Percentiles rank a stretch among this genome's conserved stretches.
Conservation (phyloP, 495 filamentous ascomycete species). For the Talaromyces stipitatus region DNA sequence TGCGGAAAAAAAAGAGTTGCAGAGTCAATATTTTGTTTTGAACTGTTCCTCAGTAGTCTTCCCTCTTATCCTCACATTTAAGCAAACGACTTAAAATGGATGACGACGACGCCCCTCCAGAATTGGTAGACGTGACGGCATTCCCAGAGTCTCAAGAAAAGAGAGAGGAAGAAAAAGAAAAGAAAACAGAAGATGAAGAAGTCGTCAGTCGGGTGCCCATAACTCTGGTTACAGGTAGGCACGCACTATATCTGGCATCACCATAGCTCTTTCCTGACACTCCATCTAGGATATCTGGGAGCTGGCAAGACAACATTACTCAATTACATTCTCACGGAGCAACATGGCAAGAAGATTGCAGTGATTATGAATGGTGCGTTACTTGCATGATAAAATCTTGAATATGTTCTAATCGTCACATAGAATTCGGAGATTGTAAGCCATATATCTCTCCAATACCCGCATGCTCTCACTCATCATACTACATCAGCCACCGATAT, state of each 20-base stretch:
- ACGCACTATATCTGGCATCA: too few species aligned
- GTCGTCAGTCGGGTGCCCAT: constrained; percentile 67
- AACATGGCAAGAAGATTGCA: constrained; percentile 94
- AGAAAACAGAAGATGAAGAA: constrained; percentile 39
- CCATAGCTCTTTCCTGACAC: constrained; percentile 11
- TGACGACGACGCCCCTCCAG: constrained; percentile 66
- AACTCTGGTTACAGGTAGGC: constrained; percentile 82
- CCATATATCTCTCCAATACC: background rate
- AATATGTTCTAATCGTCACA: constrained; percentile 4
- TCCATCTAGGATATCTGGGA: constrained; percentile 64
- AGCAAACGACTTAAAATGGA: constrained; percentile 28
- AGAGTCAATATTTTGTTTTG: background rate
- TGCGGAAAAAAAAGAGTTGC: constrained; percentile 20
- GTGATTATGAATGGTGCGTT: constrained; percentile 87
- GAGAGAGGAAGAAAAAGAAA: background rate
- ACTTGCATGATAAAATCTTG: background rate
- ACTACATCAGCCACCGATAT: constrained; percentile 68
- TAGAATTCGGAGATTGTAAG: constrained; percentile 94
- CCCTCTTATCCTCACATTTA: too few species aligned
- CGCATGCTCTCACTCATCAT: background rate
- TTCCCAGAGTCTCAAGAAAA: constrained; percentile 12
- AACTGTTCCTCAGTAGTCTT: background rate
- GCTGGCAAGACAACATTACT: constrained; percentile 93
- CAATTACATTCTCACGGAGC: constrained; percentile 89
- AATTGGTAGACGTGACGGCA: constrained; percentile 53